Percentiles rank a stretch among this genome's conserved stretches.
phyloP scores from a whole-genome alignment of 2,329 filamentous ascomycete species.

The Orbilia blumenaviensis region DNA sequence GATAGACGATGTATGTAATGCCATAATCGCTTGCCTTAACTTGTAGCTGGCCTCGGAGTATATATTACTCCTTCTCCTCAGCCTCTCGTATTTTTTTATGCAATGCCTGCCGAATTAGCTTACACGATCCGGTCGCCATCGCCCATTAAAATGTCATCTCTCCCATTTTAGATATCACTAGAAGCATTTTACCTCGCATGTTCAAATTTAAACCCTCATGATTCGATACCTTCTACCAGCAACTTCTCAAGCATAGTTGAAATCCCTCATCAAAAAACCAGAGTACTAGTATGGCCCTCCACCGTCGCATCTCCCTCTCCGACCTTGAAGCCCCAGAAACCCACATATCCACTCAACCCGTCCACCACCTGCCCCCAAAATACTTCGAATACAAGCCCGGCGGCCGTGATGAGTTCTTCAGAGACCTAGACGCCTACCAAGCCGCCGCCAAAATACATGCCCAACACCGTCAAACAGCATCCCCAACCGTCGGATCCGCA shows the following conservation, averaged over 20 bases:
- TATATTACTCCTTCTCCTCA: background rate
- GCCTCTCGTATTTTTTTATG: constrained; percentile 16
- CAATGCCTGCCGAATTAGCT: background rate
- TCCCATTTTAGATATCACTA: background rate
- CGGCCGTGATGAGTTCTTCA: constrained; percentile 46
- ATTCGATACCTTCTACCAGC: background rate
- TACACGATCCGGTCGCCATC: too few relatives aligned
- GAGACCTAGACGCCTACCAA: constrained; percentile 43
- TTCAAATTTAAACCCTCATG: background rate
- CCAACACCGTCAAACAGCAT: background rate
- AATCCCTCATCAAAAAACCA: constrained; percentile 8
- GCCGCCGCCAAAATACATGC: constrained; percentile 42
- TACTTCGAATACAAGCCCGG: constrained; percentile 47
- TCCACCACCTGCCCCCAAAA: constrained; percentile 7
- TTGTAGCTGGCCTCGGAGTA: background rate
- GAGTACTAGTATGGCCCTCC: constrained; percentile 1
- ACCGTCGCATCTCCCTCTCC: constrained; percentile 51
- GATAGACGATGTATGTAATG: constrained; percentile 16
- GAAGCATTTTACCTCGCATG: background rate
- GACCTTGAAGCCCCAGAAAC: constrained; percentile 26
- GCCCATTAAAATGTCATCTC: background rate
- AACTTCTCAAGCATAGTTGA: background rate
- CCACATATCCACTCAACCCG: constrained; percentile 1
- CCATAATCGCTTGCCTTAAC: background rate
- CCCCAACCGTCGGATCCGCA: background rate